These are phyloP conservation scores for Citeromyces hawaiiensis DNA, from an alignment of 1,139 yeast species.

Conservation along the genomic window DNA sequence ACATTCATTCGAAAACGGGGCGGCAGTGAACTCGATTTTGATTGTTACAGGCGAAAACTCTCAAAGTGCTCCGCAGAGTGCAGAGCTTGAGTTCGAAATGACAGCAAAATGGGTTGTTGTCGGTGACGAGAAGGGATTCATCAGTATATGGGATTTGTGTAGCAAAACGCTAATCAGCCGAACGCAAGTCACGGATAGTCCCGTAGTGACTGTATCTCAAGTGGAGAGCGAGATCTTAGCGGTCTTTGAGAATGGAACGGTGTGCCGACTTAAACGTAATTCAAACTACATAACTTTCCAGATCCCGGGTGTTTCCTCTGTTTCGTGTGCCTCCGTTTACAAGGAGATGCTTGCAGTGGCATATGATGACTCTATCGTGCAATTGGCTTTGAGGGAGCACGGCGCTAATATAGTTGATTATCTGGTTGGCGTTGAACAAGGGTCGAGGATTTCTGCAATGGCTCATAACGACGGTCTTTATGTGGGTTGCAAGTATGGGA, in stretches of 20 bases:
- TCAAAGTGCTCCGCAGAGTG: conserved; percentile 2
- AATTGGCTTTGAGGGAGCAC: no score
- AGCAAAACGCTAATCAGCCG: neutral
- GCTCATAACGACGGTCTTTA: no score
- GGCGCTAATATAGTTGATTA: no score
- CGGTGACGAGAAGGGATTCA: neutral
- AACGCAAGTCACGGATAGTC: neutral
- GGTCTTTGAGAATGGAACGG: neutral
- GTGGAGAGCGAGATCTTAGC: neutral
- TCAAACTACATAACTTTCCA: no score
- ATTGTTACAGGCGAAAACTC: conserved; percentile 11
- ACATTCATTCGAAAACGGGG: conserved; percentile 23
- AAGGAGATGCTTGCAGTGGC: no score
- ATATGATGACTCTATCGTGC: no score
- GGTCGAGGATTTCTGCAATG: no score
- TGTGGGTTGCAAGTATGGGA: no score
- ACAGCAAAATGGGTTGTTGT: neutral
- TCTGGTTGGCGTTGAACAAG: no score
- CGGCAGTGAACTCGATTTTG: conserved; percentile 10
- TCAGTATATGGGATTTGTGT: neutral
- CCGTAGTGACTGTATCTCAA: neutral
- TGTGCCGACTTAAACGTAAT: neutral
- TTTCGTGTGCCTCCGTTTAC: no score
- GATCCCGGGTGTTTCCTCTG: no score
- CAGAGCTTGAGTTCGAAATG: conserved; percentile 1